Base-by-base conservation (phyloP, 2,329 filamentous ascomycete genomes). In the Hypoxylon sp. region DNA sequence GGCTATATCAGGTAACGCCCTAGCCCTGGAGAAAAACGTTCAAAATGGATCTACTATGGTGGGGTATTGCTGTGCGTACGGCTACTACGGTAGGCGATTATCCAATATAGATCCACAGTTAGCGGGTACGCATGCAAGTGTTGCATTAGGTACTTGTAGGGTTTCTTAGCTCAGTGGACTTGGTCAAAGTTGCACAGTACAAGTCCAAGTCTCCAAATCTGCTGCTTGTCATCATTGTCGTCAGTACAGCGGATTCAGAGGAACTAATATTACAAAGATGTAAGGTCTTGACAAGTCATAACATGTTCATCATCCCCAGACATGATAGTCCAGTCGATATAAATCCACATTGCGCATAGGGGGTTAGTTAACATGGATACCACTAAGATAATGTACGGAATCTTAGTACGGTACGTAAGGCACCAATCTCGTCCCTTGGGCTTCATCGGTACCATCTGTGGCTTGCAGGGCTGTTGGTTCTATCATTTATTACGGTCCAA, bases 361-460 rank as follows among this genome's bases (percentile, higher is more conserved):
- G 39, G n/a, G 22, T 35, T 35, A 24, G 22, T 35, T 35, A 17
- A 11, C 39, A 31, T 46, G 14, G 19, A 56, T 56, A 37, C 29
- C 14, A 57, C 17, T 11, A 57, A 35, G 55, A 50, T 48, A 37
- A 37, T 8, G 24, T 33, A 51, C 29, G 24, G 37, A 50, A 35
- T 11, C 26, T 60, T 9, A n/a, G 26, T 59, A 64, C 47, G 29
- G 42, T 59, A 58, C 62, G 58, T 70, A 70, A 70, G 68, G 68
- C 68, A 70, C 68, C 68, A 70, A 70, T 68, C 58, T 64, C 59
- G 61, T 65, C 63, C 61, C 61, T 75, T 73, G 67, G 73, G 73
- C 73, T 71, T 70, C 63, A 73, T 73, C 68, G 68, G 63, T 53
- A 51, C 63, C 67, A 70, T 63, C 62, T 58, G n/a, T 61, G 42